Conservation (phyloP, 2,329 filamentous ascomycete genomes). For the Dactylellina haptotyla region DNA sequence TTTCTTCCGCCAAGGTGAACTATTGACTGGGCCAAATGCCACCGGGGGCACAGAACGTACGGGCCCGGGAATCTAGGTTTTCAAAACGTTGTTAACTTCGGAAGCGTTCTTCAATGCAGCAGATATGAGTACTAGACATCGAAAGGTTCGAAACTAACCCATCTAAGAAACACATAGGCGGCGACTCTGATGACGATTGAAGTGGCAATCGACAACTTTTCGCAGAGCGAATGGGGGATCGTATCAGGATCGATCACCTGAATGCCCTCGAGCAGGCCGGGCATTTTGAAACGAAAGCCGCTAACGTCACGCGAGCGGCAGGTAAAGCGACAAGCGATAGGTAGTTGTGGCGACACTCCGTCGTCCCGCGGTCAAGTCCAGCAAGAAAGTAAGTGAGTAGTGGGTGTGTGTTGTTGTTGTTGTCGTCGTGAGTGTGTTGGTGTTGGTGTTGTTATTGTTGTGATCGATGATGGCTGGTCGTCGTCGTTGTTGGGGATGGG, state of each 20-base stretch:
- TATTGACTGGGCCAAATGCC: too few species aligned
- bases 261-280: slow-evolving; percentile 19
- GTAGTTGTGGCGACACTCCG: slow-evolving; percentile 3
- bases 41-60: too few species aligned
- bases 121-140: neutral
- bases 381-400: too few species aligned
- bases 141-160: slow-evolving; percentile 64
- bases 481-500: neutral
- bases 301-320: neutral
- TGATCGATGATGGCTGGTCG: neutral
- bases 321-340: neutral
- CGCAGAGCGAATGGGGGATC: slow-evolving; percentile 42
- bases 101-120: too few species aligned
- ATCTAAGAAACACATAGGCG: slow-evolving; percentile 70
- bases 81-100: too few species aligned
- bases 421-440: too few species aligned
- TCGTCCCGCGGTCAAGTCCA: neutral
- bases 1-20: neutral
- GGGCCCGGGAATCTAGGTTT: slow-evolving; percentile 60
- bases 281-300: slow-evolving; percentile 9
- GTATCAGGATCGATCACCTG: slow-evolving; percentile 44
- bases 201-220: slow-evolving; percentile 12
- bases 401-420: slow-evolving; percentile 5
- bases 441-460: slow-evolving; percentile 18
- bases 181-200: slow-evolving; percentile 33